Evolutionary conservation across 1,139 yeast genomes (phyloP), one percentile per base, ranked within the genome.

Genomic region (Hyphopichia fennica): DNA sequence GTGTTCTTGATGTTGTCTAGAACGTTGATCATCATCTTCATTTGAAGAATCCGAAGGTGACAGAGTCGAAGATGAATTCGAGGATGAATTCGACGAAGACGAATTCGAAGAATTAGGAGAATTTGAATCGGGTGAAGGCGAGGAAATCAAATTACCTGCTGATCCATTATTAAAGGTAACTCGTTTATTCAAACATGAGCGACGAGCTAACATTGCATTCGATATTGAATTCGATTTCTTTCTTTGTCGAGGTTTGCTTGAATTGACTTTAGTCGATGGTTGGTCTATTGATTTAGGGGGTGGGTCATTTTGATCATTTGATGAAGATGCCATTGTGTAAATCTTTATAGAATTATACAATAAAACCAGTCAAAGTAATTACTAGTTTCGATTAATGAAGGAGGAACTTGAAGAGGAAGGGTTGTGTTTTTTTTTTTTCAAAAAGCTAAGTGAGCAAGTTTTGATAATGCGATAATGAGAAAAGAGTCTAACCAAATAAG

Each of bases 161-260:
- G 34, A 17, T 25, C 28, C 28, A 30, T 22, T 41, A 38, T 27
- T 18, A 29, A 46, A 44, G 15, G 44, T 23, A 7, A 45, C 45
- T 29, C 39, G 39, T 37, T 41, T 45, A 19, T 40, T 41, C n/a
- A 23, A 27, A 23, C 38, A 34, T 14, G 20, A 35, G 15, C 38
- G 48, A 33, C 45, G 45, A 9, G 41, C 45, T 16, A 49, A 38
- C 39, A 43, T 39, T 9, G 42, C 51, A 36, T 49, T 49, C 10
- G 52, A 47, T 18, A 47, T 44, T 9, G 51, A 45, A 31, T 49
- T 49, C 16, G 50, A 41, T 35, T 46, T 48, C 20, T 27, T 34
- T 37, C 50, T n/a, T n/a, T n/a, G n/a, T 13, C 15, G 25, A 28
- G 15, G 31, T n/a, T 28, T 35, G 9, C n/a, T n/a, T n/a, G n/a